Evolutionary conservation across 2,329 filamentous ascomycete genomes (phyloP).

Genomic region (Chrysoporthe austroafricana): DNA sequence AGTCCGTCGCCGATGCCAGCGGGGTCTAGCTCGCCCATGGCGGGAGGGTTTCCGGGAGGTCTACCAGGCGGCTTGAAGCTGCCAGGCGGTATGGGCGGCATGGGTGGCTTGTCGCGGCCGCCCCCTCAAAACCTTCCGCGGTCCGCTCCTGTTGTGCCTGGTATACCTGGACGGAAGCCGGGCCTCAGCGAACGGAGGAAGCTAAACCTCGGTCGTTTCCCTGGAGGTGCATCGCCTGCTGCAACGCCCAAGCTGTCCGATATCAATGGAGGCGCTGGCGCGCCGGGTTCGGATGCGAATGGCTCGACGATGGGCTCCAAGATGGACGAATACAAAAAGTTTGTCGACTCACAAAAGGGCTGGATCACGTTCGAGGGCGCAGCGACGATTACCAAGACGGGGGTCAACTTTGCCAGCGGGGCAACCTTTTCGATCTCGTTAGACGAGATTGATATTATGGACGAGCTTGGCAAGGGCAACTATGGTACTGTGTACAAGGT

Average conservation of each 20-base stretch:
- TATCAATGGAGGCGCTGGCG: slow-evolving; percentile 36
- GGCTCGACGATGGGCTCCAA: slow-evolving; percentile 50
- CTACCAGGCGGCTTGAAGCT: slow-evolving; percentile 48
- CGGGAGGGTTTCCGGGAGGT: slow-evolving; percentile 44
- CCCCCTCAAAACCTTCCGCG: slow-evolving; percentile 53
- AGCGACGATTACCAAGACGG: slow-evolving; percentile 83
- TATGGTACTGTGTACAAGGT: slow-evolving; percentile 99
- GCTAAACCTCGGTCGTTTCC: slow-evolving; percentile 56
- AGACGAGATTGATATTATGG: slow-evolving; percentile 90
- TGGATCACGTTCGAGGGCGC: slow-evolving; percentile 93
- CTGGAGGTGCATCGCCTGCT: slow-evolving; percentile 41
- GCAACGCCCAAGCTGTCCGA: slow-evolving; percentile 51
- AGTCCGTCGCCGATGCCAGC: slow-evolving; percentile 36
- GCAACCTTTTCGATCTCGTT: slow-evolving; percentile 91
- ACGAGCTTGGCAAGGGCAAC: slow-evolving; percentile 95
- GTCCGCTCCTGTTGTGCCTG: slow-evolving; percentile 56
- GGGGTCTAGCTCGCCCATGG: slow-evolving; percentile 34
- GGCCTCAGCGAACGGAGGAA: slow-evolving; percentile 69
- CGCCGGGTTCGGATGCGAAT: slow-evolving; percentile 38
- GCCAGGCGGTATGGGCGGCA: slow-evolving; percentile 36
- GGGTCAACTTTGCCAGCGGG: slow-evolving; percentile 90
- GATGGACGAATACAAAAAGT: slow-evolving; percentile 69
- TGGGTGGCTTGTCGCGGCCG: slow-evolving; percentile 46
- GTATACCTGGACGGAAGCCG: slow-evolving; percentile 43
- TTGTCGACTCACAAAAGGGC: slow-evolving; percentile 88